phyloP scores from a whole-genome alignment of 371 early-diverging fungal species.

The Rhizopus microsporus region DNA sequence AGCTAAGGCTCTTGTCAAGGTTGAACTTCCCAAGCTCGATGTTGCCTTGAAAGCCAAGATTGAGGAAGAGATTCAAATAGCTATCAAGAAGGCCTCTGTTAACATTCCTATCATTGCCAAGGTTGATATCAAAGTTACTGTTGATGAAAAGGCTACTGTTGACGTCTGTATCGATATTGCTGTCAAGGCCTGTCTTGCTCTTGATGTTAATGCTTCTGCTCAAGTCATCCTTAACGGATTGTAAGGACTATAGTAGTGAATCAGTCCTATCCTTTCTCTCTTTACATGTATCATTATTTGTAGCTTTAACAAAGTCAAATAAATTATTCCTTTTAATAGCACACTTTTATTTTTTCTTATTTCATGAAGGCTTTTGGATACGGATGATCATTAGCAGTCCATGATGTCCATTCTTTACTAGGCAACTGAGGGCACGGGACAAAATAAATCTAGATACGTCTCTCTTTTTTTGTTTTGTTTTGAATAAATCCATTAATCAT shows the following conservation, averaged over 20 bases:
- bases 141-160: conserved; percentile 9
- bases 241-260: background rate
- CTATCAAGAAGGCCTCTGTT: conserved; percentile 25
- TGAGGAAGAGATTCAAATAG: conserved; percentile 18
- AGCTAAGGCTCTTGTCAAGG: conserved; percentile 23
- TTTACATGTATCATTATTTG: background rate
- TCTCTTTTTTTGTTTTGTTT: no score
- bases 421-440: no score
- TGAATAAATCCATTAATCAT: no score
- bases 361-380: no score
- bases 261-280: background rate
- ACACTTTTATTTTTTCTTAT: no score
- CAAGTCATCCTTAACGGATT: conserved; percentile 11
- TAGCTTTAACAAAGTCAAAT: background rate
- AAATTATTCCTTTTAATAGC: background rate
- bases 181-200: conserved; percentile 10
- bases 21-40: conserved; percentile 27
- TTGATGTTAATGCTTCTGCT: conserved; percentile 18
- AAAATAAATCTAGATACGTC: no score
- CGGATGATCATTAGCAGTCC: no score
- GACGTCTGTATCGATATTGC: conserved; percentile 12
- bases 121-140: background rate
- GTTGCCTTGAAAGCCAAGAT: conserved; percentile 19
- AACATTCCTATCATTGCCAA: conserved; percentile 20
- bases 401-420: no score